Conservation (phyloP, 768 basidiomycete genomes). For the Macrolepiota fuliginosa region DNA sequence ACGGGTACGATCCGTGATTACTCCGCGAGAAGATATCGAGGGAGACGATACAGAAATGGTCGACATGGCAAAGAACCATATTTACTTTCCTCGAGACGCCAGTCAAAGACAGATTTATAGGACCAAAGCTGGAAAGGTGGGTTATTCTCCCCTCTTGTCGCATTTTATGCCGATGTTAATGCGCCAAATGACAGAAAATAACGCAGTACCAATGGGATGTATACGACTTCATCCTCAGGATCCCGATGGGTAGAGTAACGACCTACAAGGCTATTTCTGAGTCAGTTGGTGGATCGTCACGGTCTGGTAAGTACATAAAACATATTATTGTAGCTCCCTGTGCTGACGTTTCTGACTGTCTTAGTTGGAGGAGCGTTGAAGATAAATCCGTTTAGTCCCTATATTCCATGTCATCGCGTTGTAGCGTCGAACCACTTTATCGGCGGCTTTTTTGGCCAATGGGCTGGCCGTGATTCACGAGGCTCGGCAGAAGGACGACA, state of each 20-base stretch:
- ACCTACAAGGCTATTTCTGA: conserved; percentile 55
- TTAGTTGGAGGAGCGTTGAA: not conserved
- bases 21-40: not conserved
- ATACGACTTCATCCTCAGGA: conserved; percentile 49
- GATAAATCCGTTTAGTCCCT: not conserved
- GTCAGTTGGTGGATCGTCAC: conserved; percentile 58
- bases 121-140: conserved; percentile 34
- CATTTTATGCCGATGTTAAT: not conserved
- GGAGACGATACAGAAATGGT: not conserved
- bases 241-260: conserved; percentile 50
- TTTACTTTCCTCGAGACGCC: conserved; percentile 22
- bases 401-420: conserved; percentile 54
- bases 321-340: not conserved
- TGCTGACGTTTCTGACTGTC: not conserved
- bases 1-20: not conserved
- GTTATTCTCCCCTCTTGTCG: not conserved
- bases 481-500: not conserved
- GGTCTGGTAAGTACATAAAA: conserved; percentile 44
- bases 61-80: not conserved
- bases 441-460: conserved; percentile 65
- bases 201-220: conserved; percentile 59
- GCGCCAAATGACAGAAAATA: conserved; percentile 33
- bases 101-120: conserved; percentile 28
- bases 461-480: conserved; percentile 32
- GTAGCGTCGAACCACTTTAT: conserved; percentile 59